Conservation (phyloP, 2,329 filamentous ascomycete genomes). For the Penicillium italicum region DNA sequence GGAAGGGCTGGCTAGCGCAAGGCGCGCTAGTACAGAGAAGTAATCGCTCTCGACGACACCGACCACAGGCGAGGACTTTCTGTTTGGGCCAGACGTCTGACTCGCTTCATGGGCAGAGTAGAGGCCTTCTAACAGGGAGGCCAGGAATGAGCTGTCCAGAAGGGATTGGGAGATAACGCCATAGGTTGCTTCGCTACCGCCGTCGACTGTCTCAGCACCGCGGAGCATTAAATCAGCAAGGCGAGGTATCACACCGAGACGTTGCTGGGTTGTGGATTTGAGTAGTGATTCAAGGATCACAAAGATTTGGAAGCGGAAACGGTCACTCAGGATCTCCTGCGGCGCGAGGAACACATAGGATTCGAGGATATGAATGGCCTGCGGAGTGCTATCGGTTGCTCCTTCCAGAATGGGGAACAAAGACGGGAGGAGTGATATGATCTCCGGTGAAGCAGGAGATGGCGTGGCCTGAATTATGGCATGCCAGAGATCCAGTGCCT, state of each 20-base stretch:
- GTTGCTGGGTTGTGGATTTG: conserved; percentile 37
- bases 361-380: conserved; percentile 63
- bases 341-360: conserved; percentile 66
- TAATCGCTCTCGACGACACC: conserved; percentile 79
- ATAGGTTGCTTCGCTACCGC: conserved; percentile 53
- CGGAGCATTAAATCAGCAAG: conserved; percentile 64
- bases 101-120: conserved; percentile 68
- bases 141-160: conserved; percentile 60
- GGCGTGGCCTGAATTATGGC: conserved; percentile 66
- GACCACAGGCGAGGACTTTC: conserved; percentile 65
- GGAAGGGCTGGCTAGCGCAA: conserved; percentile 68
- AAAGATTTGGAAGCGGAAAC: conserved; percentile 37
- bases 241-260: conserved; percentile 41
- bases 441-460: conserved; percentile 55
- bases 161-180: conserved; percentile 64
- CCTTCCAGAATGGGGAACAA: conserved; percentile 65
- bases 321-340: conserved; percentile 42
- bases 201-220: conserved; percentile 60
- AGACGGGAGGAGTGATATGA: conserved; percentile 61
- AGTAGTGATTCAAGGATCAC: conserved; percentile 41
- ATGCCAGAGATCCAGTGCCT: conserved; percentile 85
- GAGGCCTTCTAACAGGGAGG: conserved; percentile 62
- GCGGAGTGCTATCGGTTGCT: conserved; percentile 60
- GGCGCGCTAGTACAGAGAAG: conserved; percentile 73
- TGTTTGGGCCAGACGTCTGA: conserved; percentile 77